phyloP scores from a whole-genome alignment of 441 rosid species.

The Adansonia grandidieri region DNA sequence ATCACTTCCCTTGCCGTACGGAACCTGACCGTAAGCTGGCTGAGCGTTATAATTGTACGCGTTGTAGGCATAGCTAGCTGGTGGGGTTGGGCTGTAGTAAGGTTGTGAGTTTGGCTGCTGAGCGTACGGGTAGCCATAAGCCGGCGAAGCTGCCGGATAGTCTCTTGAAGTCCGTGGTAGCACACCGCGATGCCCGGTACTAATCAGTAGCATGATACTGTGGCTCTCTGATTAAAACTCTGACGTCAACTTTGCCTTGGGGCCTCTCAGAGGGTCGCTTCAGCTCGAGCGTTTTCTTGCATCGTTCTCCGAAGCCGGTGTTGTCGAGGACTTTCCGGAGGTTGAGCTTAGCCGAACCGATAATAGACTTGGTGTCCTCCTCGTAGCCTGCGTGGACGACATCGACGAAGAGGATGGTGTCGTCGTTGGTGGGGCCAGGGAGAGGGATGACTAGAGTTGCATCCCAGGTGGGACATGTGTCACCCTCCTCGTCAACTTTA shows the following conservation, averaged over 20 bases:
- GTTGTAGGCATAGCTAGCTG: not conserved
- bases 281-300: slow-evolving; percentile 46
- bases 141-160: slow-evolving; percentile 24
- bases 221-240: slow-evolving; percentile 45
- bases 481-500: not conserved
- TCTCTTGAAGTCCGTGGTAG: slow-evolving; percentile 40
- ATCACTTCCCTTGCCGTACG: not conserved
- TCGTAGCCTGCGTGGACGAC: slow-evolving; percentile 74
- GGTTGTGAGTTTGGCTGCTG: slow-evolving; percentile 19
- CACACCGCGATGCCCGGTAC: slow-evolving; percentile 42
- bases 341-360: slow-evolving; percentile 68
- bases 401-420: slow-evolving; percentile 58
- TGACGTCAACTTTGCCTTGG: slow-evolving; percentile 50
- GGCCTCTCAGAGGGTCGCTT: slow-evolving; percentile 92
- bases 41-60: not conserved
- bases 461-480: slow-evolving; percentile 61
- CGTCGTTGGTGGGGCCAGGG: slow-evolving; percentile 45
- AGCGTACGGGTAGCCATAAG: slow-evolving; percentile 27
- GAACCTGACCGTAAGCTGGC: not conserved
- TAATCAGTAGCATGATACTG: slow-evolving; percentile 44
- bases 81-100: slow-evolving; percentile 1
- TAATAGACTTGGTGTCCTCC: slow-evolving; percentile 69
- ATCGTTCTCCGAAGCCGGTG: slow-evolving; percentile 49
- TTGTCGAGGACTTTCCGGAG: slow-evolving; percentile 66
- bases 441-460: slow-evolving; percentile 55